phyloP scores from a whole-genome alignment of 2,329 filamentous ascomycete genomes.

The Esteya vermicola region DNA sequence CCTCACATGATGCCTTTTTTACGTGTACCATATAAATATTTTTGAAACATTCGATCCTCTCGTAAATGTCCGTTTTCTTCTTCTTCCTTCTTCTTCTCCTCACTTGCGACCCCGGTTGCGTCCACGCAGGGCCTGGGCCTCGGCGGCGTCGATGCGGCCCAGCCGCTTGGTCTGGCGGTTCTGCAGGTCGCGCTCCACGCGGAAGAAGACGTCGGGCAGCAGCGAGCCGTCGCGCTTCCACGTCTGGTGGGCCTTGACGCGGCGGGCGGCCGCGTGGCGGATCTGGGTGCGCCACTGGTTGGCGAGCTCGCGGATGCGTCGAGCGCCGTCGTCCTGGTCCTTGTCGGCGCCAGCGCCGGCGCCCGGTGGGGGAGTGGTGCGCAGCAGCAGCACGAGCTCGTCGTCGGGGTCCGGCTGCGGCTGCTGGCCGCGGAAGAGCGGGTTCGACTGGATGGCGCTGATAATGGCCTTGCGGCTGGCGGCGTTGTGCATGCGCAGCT shows the following conservation, averaged over 20 bases:
- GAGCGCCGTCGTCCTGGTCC: neutral
- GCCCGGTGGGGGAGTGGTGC: slow-evolving; percentile 24
- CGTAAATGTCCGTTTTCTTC: neutral
- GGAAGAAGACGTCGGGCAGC: slow-evolving; percentile 25
- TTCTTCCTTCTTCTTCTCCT: neutral
- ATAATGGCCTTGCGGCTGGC: slow-evolving; percentile 10
- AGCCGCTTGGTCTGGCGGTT: slow-evolving; percentile 39
- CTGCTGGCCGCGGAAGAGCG: slow-evolving; percentile 14
- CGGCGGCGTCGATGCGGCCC: slow-evolving; percentile 31
- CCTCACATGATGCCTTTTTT: no score
- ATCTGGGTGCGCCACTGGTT: slow-evolving; percentile 37
- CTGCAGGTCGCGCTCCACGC: slow-evolving; percentile 31
- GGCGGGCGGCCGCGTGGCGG: slow-evolving; percentile 21
- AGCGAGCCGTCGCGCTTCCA: slow-evolving; percentile 31
- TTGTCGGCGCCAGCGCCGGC: slow-evolving; percentile 29
- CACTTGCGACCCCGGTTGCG: slow-evolving; percentile 15
- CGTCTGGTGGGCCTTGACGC: slow-evolving; percentile 31
- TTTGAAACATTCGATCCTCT: no score
- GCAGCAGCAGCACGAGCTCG: slow-evolving; percentile 42
- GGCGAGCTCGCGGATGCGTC: slow-evolving; percentile 27
- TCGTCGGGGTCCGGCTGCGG: slow-evolving; percentile 40
- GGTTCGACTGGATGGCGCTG: slow-evolving; percentile 10
- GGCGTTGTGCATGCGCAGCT: slow-evolving; percentile 13
- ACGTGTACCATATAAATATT: no score
- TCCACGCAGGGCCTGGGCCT: slow-evolving; percentile 32